A percentile compares a stretch with the other conserved stretches of the same genome.
phyloP scores from a whole-genome alignment of 352 stramenopile species.

The Pythium utonaiense region DNA sequence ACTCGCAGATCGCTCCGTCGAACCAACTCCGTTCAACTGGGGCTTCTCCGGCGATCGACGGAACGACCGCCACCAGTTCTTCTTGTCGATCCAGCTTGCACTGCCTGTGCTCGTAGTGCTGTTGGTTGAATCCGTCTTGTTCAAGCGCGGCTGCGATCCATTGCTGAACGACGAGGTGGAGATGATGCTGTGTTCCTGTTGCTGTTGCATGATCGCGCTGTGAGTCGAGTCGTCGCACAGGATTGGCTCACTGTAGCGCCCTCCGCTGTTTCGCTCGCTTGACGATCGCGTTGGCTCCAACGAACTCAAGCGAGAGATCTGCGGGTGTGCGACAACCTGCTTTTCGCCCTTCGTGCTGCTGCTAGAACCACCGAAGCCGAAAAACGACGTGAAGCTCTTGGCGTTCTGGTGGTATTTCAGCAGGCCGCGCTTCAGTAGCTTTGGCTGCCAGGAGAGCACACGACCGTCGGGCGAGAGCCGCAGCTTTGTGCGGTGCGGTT shows the following conservation, averaged over 20 bases:
- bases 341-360: constrained; percentile 16
- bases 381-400: constrained; percentile 61
- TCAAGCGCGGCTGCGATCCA: constrained; percentile 22
- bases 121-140: constrained; percentile 39
- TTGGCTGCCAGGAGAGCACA: constrained; percentile 71
- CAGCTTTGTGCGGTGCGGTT: constrained; percentile 74
- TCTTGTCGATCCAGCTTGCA: constrained; percentile 41
- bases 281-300: constrained; percentile 21
- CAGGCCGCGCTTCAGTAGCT: constrained; percentile 67
- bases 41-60: constrained; percentile 40
- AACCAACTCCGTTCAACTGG: constrained; percentile 14
- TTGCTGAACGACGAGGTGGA: neutral
- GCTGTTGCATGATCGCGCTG: constrained; percentile 26
- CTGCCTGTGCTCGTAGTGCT: constrained; percentile 20
- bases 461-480: constrained; percentile 65
- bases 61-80: constrained; percentile 70
- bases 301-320: constrained; percentile 29
- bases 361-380: constrained; percentile 30
- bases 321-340: constrained; percentile 27
- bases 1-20: constrained; percentile 56
- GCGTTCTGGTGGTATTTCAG: constrained; percentile 68
- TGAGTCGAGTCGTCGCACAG: constrained; percentile 23
- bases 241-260: constrained; percentile 27
- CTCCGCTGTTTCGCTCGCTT: constrained; percentile 1
- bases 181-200: constrained; percentile 1